Percentiles rank a stretch among this genome's conserved stretches.
These are phyloP conservation scores for Cyanodermella asteris DNA, from an alignment of 2,329 filamentous ascomycete species.

Conservation along the genomic window DNA sequence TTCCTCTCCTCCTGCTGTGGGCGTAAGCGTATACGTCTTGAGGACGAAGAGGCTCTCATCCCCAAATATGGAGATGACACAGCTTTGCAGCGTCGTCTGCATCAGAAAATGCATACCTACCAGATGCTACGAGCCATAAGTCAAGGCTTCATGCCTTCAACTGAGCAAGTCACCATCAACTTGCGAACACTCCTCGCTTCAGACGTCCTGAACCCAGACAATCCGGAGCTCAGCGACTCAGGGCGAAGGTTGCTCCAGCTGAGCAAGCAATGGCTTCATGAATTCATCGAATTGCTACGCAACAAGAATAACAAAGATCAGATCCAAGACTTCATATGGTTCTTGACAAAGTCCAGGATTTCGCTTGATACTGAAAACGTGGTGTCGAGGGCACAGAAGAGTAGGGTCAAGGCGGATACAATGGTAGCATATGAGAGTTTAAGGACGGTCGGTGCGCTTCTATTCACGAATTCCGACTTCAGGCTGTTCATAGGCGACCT, in stretches of 20 bases:
- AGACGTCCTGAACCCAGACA: conserved; percentile 55
- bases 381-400: conserved; percentile 34
- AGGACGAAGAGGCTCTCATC: conserved; percentile 57
- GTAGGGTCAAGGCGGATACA: conserved; percentile 47
- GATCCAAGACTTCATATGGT: conserved; percentile 84
- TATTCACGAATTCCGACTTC: conserved; percentile 80
- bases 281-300: conserved; percentile 60
- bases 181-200: conserved; percentile 58
- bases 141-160: conserved; percentile 81
- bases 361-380: conserved; percentile 45
- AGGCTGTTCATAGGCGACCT: conserved; percentile 67
- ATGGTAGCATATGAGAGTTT: conserved; percentile 61
- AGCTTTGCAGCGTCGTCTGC: conserved; percentile 49
- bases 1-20: too few relatives aligned
- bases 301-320: conserved; percentile 72
- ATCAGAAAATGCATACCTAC: conserved; percentile 81
- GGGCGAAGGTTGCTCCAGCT: conserved; percentile 53
- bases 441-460: conserved; percentile 60
- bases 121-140: conserved; percentile 70
- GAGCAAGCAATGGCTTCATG: conserved; percentile 48
- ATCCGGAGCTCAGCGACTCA: conserved; percentile 52
- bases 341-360: conserved; percentile 49
- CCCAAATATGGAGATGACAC: conserved; percentile 72
- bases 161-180: conserved; percentile 60
- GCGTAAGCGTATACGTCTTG: too few relatives aligned